Conservation (phyloP, 2,329 filamentous ascomycete species). For the Apiospora hydei region DNA sequence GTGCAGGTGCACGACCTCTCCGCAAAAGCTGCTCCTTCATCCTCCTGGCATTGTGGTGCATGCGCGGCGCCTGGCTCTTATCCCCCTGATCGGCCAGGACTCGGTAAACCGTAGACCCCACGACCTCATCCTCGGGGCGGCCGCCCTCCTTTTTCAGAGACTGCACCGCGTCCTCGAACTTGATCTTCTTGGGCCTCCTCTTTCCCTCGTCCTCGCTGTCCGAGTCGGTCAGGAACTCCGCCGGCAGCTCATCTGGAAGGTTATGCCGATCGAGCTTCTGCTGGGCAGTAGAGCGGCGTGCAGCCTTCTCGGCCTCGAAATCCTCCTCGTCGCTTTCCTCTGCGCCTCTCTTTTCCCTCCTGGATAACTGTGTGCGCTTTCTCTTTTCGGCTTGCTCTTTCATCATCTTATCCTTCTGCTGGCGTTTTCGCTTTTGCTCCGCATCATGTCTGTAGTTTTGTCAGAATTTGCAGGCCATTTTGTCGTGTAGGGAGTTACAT, state of each 20-base stretch:
- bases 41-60: slow-evolving; percentile 49
- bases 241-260: slow-evolving; percentile 57
- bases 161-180: slow-evolving; percentile 50
- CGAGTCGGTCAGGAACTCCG: slow-evolving; percentile 61
- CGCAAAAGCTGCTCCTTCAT: slow-evolving; percentile 54
- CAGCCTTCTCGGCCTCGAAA: slow-evolving; percentile 28
- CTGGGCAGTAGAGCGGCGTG: slow-evolving; percentile 31
- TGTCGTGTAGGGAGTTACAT: slow-evolving; percentile 35
- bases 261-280: slow-evolving; percentile 42
- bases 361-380: slow-evolving; percentile 43
- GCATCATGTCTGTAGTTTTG: slow-evolving; percentile 53
- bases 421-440: slow-evolving; percentile 61
- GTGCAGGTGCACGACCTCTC: slow-evolving; percentile 49
- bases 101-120: slow-evolving; percentile 63
- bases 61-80: slow-evolving; percentile 56
- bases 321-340: slow-evolving; percentile 25
- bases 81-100: slow-evolving; percentile 55
- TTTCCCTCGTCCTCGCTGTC: slow-evolving; percentile 36
- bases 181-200: slow-evolving; percentile 51
- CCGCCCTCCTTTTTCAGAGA: slow-evolving; percentile 47
- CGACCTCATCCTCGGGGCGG: slow-evolving; percentile 53
- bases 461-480: slow-evolving; percentile 27
- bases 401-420: slow-evolving; percentile 60
- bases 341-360: slow-evolving; percentile 26
- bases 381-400: slow-evolving; percentile 62